Conservation (phyloP, 176 grass and related monocot species). For the Cenchrus purpureus region DNA sequence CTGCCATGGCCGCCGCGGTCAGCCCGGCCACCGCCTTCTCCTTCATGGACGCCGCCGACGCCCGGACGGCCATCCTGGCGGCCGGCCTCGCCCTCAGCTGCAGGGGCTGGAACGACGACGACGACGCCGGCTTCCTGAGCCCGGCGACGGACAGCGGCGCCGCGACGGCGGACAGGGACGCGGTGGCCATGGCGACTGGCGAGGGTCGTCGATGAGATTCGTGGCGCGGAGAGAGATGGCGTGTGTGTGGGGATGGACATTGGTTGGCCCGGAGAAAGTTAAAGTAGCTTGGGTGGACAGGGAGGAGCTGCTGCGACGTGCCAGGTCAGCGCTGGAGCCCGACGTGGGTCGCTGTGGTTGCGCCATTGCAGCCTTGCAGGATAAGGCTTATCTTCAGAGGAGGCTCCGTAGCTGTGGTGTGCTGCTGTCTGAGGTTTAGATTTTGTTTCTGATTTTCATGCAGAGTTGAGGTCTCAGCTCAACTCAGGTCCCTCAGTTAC, state of each 20-base stretch:
- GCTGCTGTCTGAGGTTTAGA: constrained; percentile 20
- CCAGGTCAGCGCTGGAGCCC: constrained; percentile 45
- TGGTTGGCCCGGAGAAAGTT: constrained; percentile 44
- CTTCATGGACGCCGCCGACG: constrained; percentile 49
- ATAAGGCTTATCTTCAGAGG: constrained; percentile 56
- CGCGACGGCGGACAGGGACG: constrained; percentile 41
- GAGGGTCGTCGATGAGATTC: not conserved
- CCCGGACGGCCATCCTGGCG: constrained; percentile 47
- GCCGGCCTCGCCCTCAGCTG: constrained; percentile 31
- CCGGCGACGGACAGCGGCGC: constrained; percentile 44
- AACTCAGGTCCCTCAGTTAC: not conserved
- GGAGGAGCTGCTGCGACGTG: constrained; percentile 4
- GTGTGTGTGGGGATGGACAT: constrained; percentile 7
- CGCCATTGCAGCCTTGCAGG: constrained; percentile 9
- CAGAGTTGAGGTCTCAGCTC: not conserved
- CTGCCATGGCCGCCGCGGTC: constrained; percentile 49
- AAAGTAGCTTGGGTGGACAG: constrained; percentile 49
- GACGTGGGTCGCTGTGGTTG: constrained; percentile 48
- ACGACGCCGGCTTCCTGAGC: constrained; percentile 28
- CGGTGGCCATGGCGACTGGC: constrained; percentile 49
- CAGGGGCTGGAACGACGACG: constrained; percentile 40
- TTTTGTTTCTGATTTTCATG: constrained; percentile 16
- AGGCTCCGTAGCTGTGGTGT: constrained; percentile 16
- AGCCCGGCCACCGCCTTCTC: constrained; percentile 57
- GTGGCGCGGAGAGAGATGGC: not conserved